phyloP scores from a whole-genome alignment of 495 filamentous ascomycete genomes.

The Tuber aestivum region DNA sequence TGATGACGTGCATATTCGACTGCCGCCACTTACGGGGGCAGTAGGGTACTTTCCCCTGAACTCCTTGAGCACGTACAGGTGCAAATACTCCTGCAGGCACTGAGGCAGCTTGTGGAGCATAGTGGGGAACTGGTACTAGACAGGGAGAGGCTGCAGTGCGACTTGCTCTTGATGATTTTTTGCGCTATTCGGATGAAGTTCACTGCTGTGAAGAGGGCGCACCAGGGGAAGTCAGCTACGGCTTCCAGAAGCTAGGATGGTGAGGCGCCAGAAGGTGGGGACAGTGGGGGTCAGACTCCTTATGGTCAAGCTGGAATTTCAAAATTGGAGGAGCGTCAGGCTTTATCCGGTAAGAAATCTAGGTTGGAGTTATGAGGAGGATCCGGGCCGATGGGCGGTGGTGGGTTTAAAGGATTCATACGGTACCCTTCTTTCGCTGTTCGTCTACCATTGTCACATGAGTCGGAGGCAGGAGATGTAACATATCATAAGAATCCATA shows the following conservation, averaged over 20 bases:
- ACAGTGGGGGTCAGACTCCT: background rate
- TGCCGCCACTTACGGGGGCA: slow-evolving; percentile 98
- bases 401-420: no score
- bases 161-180: slow-evolving; percentile 90
- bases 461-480: no score
- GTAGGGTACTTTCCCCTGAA: slow-evolving; percentile 96
- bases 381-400: no score
- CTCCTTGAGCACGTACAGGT: slow-evolving; percentile 90
- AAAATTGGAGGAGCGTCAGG: slow-evolving; percentile 76
- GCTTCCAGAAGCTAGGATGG: slow-evolving; percentile 56
- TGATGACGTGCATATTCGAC: slow-evolving; percentile 97
- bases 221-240: slow-evolving; percentile 83
- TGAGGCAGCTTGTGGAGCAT: slow-evolving; percentile 85
- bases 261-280: slow-evolving; percentile 7
- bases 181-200: slow-evolving; percentile 93
- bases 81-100: slow-evolving; percentile 76
- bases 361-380: background rate
- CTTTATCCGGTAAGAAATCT: slow-evolving; percentile 56
- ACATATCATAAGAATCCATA: no score
- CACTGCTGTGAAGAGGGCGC: slow-evolving; percentile 89
- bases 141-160: slow-evolving; percentile 82
- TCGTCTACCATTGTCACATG: no score
- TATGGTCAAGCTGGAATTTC: slow-evolving; percentile 48
- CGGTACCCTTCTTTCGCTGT: no score
- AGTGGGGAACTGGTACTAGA: slow-evolving; percentile 86